Conservation (phyloP, 306 rosid species). For the Begonia peltatifolia region DNA sequence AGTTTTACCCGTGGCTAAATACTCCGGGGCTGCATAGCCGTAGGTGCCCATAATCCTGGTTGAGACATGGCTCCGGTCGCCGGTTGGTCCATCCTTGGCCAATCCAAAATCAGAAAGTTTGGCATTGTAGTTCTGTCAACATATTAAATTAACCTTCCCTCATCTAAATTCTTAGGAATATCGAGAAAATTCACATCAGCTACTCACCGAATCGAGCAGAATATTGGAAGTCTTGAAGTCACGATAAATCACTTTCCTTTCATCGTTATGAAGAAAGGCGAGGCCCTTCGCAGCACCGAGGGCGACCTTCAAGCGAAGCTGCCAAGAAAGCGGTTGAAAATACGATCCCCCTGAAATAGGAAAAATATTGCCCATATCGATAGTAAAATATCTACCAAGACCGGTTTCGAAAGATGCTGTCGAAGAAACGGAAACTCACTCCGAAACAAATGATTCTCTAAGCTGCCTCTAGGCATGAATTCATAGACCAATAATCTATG, state of each 20-base stretch:
- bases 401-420: not conserved
- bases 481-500: conserved; percentile 48
- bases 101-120: conserved; percentile 61
- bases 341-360: conserved; percentile 43
- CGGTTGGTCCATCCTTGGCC: conserved; percentile 53
- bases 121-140: conserved; percentile 34
- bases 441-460: conserved; percentile 62
- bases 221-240: conserved; percentile 62
- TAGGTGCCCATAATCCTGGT: conserved; percentile 46
- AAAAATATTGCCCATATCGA: not conserved
- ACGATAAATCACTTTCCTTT: conserved; percentile 42
- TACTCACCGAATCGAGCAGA: conserved; percentile 50
- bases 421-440: conserved; percentile 22
- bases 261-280: conserved; percentile 43
- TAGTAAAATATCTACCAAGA: not conserved
- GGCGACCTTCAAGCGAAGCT: conserved; percentile 54
- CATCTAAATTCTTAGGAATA: not conserved
- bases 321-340: conserved; percentile 63
- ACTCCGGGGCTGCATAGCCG: conserved; percentile 52
- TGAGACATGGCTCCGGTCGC: conserved; percentile 44
- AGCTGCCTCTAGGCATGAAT: conserved; percentile 59
- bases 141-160: conserved; percentile 1
- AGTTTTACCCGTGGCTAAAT: conserved; percentile 41
- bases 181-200: not conserved
- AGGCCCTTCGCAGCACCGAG: conserved; percentile 71